Base-by-base conservation (phyloP, 73 alveolate species). In the Durusdinium trenchii region DNA sequence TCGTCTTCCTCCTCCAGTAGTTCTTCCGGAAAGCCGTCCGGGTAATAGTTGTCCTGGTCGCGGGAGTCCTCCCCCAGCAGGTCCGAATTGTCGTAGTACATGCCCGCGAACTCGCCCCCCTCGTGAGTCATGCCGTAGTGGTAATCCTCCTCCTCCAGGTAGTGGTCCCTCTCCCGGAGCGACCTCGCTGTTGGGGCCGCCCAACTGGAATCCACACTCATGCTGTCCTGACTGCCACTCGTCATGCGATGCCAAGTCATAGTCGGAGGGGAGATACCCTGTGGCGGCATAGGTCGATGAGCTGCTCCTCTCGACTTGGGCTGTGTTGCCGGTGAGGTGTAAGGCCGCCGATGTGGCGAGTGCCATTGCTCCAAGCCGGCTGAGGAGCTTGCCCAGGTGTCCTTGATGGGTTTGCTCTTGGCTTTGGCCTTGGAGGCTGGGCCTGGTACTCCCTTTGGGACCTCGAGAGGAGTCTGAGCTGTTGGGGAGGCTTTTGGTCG, bases 1-100 rank as follows among this genome's bases (percentile, higher is more conserved):
- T 69, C 82, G 48, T 69, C 82, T 26, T 69, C 82, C 82, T 69
- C 82, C 82, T 69, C 82, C 82, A 16, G 32, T 57, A 32, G 18
- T 0, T 36, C 26, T 23, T 69, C n/a, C 12, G 20, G 81, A 1
- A 16, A 57, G 32, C 42, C 81, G 46, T 16, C 81, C 42, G 81
- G 81, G 3, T 28, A n/a, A n/a, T 61, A n/a, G 38, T 61, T 61
- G n/a, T n/a, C n/a, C n/a, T n/a, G n/a, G n/a, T n/a, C n/a, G n/a
- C n/a, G n/a, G n/a, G n/a, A n/a, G n/a, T n/a, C n/a, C n/a, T n/a
- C n/a, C n/a, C n/a, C n/a, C n/a, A n/a, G n/a, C n/a, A n/a, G n/a
- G n/a, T n/a, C n/a, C 73, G n/a, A 60, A 60, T 23, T 60, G 1
- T 32, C 73, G 4, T 23, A 23, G n/a, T 60, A 23, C 4, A 32